Conservation (phyloP, 305 asterid genomes). For the Petunia hybrid region DNA sequence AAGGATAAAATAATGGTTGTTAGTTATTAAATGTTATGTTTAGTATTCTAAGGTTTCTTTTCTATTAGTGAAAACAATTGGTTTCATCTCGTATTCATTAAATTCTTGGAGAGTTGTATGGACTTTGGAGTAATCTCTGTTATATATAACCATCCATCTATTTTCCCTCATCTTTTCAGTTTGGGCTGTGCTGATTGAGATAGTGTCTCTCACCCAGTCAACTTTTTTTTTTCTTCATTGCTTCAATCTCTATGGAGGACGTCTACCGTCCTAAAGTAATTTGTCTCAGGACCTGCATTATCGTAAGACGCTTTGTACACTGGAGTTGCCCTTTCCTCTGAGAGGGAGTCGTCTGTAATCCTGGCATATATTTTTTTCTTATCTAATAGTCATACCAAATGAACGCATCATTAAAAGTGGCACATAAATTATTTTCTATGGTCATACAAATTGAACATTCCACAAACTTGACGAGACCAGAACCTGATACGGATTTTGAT, state of each 20-base stretch:
- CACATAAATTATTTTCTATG: no score
- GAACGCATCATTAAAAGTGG: no score
- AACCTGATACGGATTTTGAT: background rate
- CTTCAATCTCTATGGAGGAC: no score
- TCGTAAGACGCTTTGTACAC: no score
- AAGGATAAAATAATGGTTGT: conserved; percentile 33
- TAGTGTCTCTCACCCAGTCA: background rate
- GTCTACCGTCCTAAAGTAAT: no score
- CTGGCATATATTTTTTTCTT: no score
- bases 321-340: no score
- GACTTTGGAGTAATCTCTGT: conserved; percentile 18
- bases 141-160: background rate
- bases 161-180: background rate
- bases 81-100: background rate
- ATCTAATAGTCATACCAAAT: no score
- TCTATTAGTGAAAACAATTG: background rate
- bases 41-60: conserved; percentile 9
- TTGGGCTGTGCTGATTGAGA: conserved; percentile 21
- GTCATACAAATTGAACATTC: background rate
- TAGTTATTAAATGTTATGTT: conserved; percentile 29
- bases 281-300: no score
- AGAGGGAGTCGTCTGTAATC: no score
- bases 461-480: background rate
- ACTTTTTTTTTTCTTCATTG: background rate
- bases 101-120: background rate